Percentiles rank a stretch among this genome's conserved stretches.
Evolutionary conservation across 2,329 filamentous ascomycete species (phyloP).

Genomic region (Sporothrix phasma): DNA sequence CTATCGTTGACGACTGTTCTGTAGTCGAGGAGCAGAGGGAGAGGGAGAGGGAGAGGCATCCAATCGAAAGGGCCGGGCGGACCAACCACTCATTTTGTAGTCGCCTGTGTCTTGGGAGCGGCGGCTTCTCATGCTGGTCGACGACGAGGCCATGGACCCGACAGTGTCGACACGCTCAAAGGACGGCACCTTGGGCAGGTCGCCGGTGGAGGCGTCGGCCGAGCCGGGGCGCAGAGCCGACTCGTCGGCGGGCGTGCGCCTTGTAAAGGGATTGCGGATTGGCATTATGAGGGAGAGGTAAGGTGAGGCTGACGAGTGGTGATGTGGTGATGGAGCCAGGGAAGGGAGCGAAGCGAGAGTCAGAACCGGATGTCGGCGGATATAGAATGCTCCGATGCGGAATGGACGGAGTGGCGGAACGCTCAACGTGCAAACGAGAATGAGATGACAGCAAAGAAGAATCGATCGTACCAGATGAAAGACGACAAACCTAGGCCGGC

Average conservation of each 20-base stretch:
- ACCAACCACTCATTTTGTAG: constrained; percentile 72
- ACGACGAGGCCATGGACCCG: constrained; percentile 51
- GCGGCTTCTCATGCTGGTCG: constrained; percentile 51
- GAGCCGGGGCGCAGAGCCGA: background rate
- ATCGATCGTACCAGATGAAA: too few species aligned
- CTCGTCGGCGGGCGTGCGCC: constrained; percentile 30
- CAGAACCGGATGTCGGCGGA: background rate
- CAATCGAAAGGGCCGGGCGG: background rate
- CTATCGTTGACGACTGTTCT: constrained; percentile 85
- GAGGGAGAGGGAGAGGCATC: background rate
- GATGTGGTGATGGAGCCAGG: background rate
- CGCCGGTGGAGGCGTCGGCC: background rate
- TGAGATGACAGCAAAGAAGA: background rate
- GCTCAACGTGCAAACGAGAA: background rate
- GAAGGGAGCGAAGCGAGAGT: too few species aligned
- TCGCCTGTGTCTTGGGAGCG: constrained; percentile 54
- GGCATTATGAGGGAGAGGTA: constrained; percentile 35
- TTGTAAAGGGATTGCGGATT: constrained; percentile 63
- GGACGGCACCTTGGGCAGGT: constrained; percentile 25
- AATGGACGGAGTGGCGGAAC: background rate
- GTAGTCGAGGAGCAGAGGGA: background rate
- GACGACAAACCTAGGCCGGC: background rate
- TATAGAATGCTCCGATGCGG: background rate
- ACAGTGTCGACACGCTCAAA: constrained; percentile 55
- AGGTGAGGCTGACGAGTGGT: background rate